Percentiles rank a stretch among this genome's conserved stretches.
phyloP scores from a whole-genome alignment of 2,329 filamentous ascomycete genomes.

The Thelonectria blattea region DNA sequence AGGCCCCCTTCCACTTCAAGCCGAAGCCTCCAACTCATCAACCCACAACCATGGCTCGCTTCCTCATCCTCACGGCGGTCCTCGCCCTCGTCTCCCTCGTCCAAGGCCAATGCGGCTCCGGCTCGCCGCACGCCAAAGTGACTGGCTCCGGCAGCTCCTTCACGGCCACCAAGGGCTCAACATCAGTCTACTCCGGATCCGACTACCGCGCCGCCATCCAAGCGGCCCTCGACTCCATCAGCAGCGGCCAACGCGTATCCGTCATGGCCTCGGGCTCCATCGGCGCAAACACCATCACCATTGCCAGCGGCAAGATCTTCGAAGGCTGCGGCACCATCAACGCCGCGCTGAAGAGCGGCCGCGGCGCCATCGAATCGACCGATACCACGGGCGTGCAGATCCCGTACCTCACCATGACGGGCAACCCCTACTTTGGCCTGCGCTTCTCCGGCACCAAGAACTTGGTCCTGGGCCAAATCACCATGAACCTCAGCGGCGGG shows the following conservation, averaged over 20 bases:
- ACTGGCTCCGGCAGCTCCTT: constrained; percentile 54
- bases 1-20: neutral
- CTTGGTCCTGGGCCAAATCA: constrained; percentile 58
- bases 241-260: constrained; percentile 57
- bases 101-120: constrained; percentile 55
- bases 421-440: constrained; percentile 63
- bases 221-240: constrained; percentile 57
- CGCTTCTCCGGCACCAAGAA: constrained; percentile 59
- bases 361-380: constrained; percentile 60
- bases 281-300: constrained; percentile 57
- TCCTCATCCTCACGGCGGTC: constrained; percentile 46
- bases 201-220: constrained; percentile 63
- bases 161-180: constrained; percentile 51
- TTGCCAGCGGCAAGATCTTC: constrained; percentile 60
- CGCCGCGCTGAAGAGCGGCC: constrained; percentile 47
- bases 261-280: constrained; percentile 62
- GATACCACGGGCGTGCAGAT: constrained; percentile 57
- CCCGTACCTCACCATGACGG: constrained; percentile 63
- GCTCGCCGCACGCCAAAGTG: constrained; percentile 52
- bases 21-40: neutral
- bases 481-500: constrained; percentile 59
- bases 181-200: constrained; percentile 56
- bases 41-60: constrained; percentile 42
- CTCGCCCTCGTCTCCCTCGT: constrained; percentile 49
- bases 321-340: constrained; percentile 65